Conservation (phyloP, 2,329 filamentous ascomycete species). For the Penicillium vulpinum region DNA sequence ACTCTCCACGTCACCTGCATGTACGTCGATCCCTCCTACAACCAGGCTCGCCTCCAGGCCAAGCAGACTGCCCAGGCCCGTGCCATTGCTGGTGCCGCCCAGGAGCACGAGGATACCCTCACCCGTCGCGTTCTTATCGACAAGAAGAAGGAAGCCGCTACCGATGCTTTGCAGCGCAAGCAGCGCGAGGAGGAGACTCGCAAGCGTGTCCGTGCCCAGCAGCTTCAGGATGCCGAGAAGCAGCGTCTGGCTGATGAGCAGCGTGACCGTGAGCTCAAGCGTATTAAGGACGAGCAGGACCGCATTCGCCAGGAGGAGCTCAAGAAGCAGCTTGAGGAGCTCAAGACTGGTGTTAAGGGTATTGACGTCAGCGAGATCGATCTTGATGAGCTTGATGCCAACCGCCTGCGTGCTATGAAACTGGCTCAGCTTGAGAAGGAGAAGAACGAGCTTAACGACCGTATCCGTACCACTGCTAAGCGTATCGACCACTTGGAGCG, state of each 20-base stretch:
- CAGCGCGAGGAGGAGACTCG: constrained; percentile 90
- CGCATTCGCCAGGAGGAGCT: constrained; percentile 90
- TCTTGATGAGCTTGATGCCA: constrained; percentile 82
- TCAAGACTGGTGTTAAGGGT: constrained; percentile 82
- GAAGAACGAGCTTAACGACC: constrained; percentile 94
- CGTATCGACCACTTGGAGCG: constrained; percentile 95
- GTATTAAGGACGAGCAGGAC: constrained; percentile 82
- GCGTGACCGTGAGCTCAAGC: constrained; percentile 82
- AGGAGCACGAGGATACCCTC: constrained; percentile 84
- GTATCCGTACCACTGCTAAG: constrained; percentile 87
- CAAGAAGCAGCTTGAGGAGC: constrained; percentile 85
- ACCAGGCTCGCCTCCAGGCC: constrained; percentile 74
- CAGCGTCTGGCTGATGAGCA: constrained; percentile 89
- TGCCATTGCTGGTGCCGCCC: constrained; percentile 81
- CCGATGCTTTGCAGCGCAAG: constrained; percentile 79
- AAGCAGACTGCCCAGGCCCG: constrained; percentile 78
- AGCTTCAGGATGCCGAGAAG: constrained; percentile 85
- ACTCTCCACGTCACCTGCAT: constrained; percentile 90
- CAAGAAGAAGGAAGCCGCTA: constrained; percentile 95
- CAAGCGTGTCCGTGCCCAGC: constrained; percentile 82
- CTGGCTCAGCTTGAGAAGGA: constrained; percentile 93
- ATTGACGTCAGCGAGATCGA: constrained; percentile 72
- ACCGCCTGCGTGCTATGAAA: constrained; percentile 90
- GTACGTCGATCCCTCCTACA: constrained; percentile 90
- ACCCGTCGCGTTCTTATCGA: constrained; percentile 88